These are phyloP conservation scores for Centrapalus pauciflorus DNA, from an alignment of 129 eudicot species.

Conservation along the genomic window DNA sequence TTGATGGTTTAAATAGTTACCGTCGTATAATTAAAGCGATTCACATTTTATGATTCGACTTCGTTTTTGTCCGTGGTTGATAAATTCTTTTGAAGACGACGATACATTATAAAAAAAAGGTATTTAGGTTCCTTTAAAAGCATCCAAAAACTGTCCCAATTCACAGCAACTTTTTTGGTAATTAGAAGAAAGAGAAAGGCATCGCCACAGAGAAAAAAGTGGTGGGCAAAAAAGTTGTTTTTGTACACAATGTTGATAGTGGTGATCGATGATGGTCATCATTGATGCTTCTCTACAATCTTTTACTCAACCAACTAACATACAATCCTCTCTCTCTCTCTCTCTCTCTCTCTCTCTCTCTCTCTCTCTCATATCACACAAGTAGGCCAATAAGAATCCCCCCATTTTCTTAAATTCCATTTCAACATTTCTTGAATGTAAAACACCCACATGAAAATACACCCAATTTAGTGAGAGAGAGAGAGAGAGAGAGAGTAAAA, in stretches of 20 bases:
- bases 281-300: conserved; percentile 49
- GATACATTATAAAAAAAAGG: too few relatives aligned
- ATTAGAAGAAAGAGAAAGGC: conserved; percentile 29
- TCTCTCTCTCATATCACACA: conserved; percentile 24
- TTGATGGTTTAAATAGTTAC: too few relatives aligned
- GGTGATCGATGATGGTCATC: conserved; percentile 49
- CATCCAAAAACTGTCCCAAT: conserved; percentile 6
- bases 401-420: conserved; percentile 3
- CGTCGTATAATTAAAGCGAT: too few relatives aligned
- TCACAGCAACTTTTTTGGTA: conserved; percentile 32
- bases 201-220: conserved; percentile 39
- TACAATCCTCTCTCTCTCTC: conserved; percentile 23
- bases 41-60: too few relatives aligned
- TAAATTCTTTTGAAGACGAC: too few relatives aligned
- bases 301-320: conserved; percentile 38
- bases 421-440: conserved; percentile 21
- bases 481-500: too few relatives aligned
- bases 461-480: neutral
- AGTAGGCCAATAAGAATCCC: conserved; percentile 18
- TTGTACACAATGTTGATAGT: conserved; percentile 68
- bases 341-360: conserved; percentile 25
- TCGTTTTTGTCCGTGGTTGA: too few relatives aligned
- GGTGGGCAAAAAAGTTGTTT: conserved; percentile 68
- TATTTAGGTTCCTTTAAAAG: neutral
- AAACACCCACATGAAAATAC: conserved; percentile 17